Evolutionary conservation across 306 rosid genomes (phyloP), one percentile per base, ranked within the genome.

Genomic region (Trifolium fragiferum): DNA sequence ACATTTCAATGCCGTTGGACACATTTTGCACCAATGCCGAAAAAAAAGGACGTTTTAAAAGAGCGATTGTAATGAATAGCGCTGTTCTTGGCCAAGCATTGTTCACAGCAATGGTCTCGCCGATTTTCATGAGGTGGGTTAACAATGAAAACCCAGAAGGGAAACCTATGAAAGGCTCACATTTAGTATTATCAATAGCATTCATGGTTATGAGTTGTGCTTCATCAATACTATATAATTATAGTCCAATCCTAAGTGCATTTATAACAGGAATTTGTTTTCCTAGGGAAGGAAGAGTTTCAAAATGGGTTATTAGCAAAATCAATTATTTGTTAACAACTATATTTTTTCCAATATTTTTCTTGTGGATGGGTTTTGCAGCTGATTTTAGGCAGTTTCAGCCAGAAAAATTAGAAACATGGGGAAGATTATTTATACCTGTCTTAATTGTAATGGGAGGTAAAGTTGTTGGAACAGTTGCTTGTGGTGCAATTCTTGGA

Each of bases 111-210:
- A 20, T 49, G 49, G 81, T 90, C 46, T 88, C 99, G 0, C 99
- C 99, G 0, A 1, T 89, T 18, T 75, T 92, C 27, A 85, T 94
- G 89, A 86, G 67, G 6, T 94, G 97, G 99, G 95, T 92, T 49
- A 87, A 94, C 81, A 90, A 90, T 16, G 99, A 94, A 68, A 94
- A 92, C 51, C 99, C 99, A 0, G 92, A 92, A 76, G 99, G 99
- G 18, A 92, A 78, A 76, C 95, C 96, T 15, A 77, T 94, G 88
- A 94, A 94, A 78, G 99, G 90, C 3, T 76, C 99, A 46, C 99
- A 94, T 53, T 49, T 94, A 55, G 92, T 94, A 47, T 81, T 94
- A 27, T 81, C 97, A 27, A 15, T 92, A 53, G 99, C 99, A 55
- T 92, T 88, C 82, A 86, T 94, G 86, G 92, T 85, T 33, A 74